Base-by-base conservation (phyloP, 495 filamentous ascomycete genomes). In the Penicillium waksmanii region DNA sequence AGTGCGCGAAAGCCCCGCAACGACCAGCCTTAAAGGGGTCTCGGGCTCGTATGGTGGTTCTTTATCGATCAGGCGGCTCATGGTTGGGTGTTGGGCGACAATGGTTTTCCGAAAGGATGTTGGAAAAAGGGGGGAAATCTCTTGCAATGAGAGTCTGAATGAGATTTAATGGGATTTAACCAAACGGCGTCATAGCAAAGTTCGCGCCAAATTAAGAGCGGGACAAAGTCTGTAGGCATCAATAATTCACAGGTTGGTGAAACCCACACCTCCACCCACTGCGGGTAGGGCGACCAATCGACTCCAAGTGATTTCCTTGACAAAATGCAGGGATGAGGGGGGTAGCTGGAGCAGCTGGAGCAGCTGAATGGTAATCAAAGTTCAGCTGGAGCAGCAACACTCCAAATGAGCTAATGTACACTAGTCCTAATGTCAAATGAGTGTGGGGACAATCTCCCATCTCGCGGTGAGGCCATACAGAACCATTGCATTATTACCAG, bases 1-100 rank as follows among this genome's bases (percentile, higher is more conserved):
- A 43, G 52, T 55, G 23, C 52, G 52, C 11, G 52, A 55, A 25
- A 55, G 52, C 25, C 52, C 52, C 12, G 52, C 52, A 21, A 55
- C 52, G 3, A 55, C 42, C 35, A 55, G 36, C 35, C 38, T 34
- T 18, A 55, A 31, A n/a, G 52, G 52, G 11, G 38, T 55, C 52
- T 55, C 36, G 52, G 52, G 21, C 34, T 55, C 19, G 27, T 40
- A 42, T 8, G 36, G 35, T 55, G 52, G 46, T 27, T 48, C 46
- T 27, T 27, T 23, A 48, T 48, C 46, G 46, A 48, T 48, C 11
- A 48, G 23, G 21, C 46, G 46, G 46, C 19, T n/a, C 46, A 48
- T 48, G 19, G 19, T 27, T 3, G 15, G 23, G 9, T 23, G 46
- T 25, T 27, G 19, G 23, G 8, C 23, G 5, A 48, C 6, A 19